phyloP scores from a whole-genome alignment of 495 filamentous ascomycete genomes.

The Trichodelitschia bisporula region DNA sequence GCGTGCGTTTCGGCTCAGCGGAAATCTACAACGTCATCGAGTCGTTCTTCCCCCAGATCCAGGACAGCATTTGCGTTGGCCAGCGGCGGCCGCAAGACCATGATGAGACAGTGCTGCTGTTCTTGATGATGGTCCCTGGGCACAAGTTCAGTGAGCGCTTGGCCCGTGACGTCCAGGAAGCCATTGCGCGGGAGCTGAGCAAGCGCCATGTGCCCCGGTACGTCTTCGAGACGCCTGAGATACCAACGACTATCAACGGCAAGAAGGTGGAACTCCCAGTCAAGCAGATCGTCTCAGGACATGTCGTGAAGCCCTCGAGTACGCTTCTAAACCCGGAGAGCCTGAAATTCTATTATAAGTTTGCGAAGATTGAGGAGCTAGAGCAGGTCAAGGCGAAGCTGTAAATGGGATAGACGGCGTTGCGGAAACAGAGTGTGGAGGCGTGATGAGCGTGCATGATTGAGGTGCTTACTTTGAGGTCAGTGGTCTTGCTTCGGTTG shows the following conservation, averaged over 20 bases:
- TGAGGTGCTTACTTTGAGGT: too few species aligned
- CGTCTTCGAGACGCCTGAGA: slow-evolving; percentile 56
- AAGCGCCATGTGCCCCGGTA: slow-evolving; percentile 54
- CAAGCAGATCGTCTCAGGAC: slow-evolving; percentile 61
- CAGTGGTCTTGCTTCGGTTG: too few species aligned
- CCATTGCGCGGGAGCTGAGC: slow-evolving; percentile 37
- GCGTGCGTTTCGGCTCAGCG: slow-evolving; percentile 67
- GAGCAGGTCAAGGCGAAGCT: slow-evolving; percentile 21
- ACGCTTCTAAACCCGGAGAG: slow-evolving; percentile 54
- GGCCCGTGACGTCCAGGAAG: slow-evolving; percentile 31
- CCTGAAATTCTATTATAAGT: slow-evolving; percentile 56
- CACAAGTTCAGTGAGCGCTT: slow-evolving; percentile 26
- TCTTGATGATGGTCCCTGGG: slow-evolving; percentile 44
- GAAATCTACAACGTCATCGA: slow-evolving; percentile 61
- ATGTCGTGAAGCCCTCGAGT: slow-evolving; percentile 46
- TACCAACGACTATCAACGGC: slow-evolving; percentile 58
- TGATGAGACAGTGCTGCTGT: slow-evolving; percentile 56
- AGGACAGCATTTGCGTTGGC: slow-evolving; percentile 51
- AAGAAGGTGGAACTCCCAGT: slow-evolving; percentile 75
- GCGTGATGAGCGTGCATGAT: too few species aligned
- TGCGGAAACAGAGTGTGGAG: too few species aligned
- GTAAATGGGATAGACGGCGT: too few species aligned
- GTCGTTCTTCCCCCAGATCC: slow-evolving; percentile 31
- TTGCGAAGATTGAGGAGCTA: slow-evolving; percentile 51
- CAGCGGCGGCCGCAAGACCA: slow-evolving; percentile 39